These are phyloP conservation scores for Eucalyptus albens DNA, from an alignment of 345 rosid species.

Conservation along the genomic window DNA sequence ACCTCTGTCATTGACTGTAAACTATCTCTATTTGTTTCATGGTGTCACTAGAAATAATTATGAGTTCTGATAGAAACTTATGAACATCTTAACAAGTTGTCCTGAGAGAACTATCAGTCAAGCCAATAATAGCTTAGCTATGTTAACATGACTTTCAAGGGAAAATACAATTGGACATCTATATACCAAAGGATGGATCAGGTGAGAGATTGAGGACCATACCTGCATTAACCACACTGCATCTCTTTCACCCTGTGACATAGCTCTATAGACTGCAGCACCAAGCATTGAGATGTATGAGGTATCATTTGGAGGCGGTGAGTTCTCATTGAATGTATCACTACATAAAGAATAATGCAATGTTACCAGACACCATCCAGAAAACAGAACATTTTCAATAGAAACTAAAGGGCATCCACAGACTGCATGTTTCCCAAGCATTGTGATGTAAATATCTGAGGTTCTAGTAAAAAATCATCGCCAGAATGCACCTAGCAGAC, in stretches of 20 bases:
- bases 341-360: constrained; percentile 25
- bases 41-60: not conserved
- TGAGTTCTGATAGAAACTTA: not conserved
- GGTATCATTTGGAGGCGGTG: constrained; percentile 75
- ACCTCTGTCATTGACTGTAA: not conserved
- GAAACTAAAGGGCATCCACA: not conserved
- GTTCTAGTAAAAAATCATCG: not conserved
- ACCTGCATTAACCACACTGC: constrained; percentile 99
- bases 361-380: not conserved
- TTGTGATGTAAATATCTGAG: not conserved
- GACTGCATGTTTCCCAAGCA: not conserved
- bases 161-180: not conserved
- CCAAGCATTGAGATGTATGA: constrained; percentile 69
- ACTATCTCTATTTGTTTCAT: not conserved
- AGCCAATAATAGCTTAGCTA: not conserved
- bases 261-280: constrained; percentile 80
- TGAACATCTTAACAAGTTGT: not conserved
- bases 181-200: not conserved
- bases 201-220: constrained; percentile 1
- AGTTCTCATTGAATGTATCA: constrained; percentile 89
- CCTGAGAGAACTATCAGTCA: not conserved
- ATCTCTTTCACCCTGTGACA: constrained; percentile 70
- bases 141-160: not conserved
- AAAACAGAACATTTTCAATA: not conserved
- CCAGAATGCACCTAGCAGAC: not conserved